A percentile compares a stretch with the other conserved stretches of the same genome.
Conservation (phyloP, 139 green algal genomes). For the Edaphochlamys debaryana region DNA sequence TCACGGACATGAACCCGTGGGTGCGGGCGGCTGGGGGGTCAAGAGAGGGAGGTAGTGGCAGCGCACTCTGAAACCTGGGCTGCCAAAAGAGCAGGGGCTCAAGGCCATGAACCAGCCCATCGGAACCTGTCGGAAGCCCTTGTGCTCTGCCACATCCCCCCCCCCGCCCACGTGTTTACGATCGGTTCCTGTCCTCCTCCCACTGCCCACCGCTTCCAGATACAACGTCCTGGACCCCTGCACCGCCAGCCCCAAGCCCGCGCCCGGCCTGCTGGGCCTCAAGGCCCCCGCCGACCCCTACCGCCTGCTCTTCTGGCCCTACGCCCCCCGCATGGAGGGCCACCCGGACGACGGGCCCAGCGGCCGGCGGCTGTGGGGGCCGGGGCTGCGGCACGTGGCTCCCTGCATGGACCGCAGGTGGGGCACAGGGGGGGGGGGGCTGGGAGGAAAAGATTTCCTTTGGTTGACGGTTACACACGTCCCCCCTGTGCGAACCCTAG, state of each 20-base stretch:
- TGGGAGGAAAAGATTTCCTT: too few species aligned
- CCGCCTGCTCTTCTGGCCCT: conserved; percentile 6
- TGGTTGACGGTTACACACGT: too few species aligned
- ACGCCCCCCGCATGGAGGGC: neutral
- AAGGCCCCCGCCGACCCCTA: neutral
- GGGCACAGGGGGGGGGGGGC: too few species aligned
- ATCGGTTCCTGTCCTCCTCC: too few species aligned
- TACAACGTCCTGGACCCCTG: conserved; percentile 50
- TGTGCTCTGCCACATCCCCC: too few species aligned
- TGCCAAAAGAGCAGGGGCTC: too few species aligned
- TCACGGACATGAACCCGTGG: conserved; percentile 57
- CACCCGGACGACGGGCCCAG: neutral
- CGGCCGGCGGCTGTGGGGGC: conserved; percentile 41
- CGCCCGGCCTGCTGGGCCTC: too few species aligned
- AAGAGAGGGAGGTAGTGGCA: neutral
- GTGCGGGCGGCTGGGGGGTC: neutral
- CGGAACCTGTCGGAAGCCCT: too few species aligned
- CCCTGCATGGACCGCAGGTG: conserved; percentile 63
- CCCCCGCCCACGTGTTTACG: too few species aligned
- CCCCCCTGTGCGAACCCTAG: too few species aligned
- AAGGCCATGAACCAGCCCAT: too few species aligned
- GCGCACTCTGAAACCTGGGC: neutral
- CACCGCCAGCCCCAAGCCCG: neutral
- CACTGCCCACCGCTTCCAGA: neutral
- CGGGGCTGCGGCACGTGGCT: conserved; percentile 48